These are phyloP conservation scores for Salpingoeca rosetta DNA, from an alignment of 78 protist species.

Conservation along the genomic window DNA sequence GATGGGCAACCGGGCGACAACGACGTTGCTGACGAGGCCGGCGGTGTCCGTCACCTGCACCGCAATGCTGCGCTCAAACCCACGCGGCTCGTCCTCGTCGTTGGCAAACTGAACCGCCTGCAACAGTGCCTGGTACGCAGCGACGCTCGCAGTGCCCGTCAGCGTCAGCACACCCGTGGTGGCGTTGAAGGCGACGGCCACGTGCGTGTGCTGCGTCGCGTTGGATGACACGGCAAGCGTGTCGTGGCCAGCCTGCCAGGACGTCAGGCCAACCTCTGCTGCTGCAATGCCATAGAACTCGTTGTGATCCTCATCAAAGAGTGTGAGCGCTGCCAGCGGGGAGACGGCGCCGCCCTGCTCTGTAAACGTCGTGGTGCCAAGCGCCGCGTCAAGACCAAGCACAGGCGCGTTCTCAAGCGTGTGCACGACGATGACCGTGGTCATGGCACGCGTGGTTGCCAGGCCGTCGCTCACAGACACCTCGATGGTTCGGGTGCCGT, in stretches of 20 bases:
- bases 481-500: too few species aligned
- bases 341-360: neutral
- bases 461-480: too few species aligned
- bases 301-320: neutral
- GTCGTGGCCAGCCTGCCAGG: too few species aligned
- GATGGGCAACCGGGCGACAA: neutral
- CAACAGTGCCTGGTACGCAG: neutral
- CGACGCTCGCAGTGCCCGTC: neutral
- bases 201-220: too few species aligned
- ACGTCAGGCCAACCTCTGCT: neutral
- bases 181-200: neutral
- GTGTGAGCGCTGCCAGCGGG: neutral
- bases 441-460: too few species aligned
- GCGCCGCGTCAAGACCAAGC: too few species aligned
- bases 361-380: too few species aligned
- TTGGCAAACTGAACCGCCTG: neutral
- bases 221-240: neutral
- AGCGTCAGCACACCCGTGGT: neutral
- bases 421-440: too few species aligned
- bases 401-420: too few species aligned
- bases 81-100: neutral
- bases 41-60: neutral
- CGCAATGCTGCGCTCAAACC: neutral
- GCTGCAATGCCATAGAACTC: neutral
- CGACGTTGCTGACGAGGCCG: neutral